Evolutionary conservation across 2,329 filamentous ascomycete species (phyloP).

Genomic region (Phoma sp.): DNA sequence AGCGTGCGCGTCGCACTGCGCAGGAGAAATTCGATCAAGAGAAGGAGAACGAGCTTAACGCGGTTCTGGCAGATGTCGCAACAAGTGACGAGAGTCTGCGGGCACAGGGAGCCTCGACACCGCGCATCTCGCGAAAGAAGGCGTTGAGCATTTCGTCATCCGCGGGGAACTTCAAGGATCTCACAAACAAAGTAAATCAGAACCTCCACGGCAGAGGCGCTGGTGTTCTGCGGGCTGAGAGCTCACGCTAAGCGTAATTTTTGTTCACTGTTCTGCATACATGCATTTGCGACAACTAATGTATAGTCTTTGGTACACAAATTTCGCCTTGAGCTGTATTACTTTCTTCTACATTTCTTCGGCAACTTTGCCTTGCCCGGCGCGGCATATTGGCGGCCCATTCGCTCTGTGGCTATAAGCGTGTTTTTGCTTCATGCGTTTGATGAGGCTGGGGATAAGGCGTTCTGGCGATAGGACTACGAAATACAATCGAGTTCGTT

Average conservation of each 20-base stretch:
- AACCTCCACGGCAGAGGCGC: slow-evolving; percentile 54
- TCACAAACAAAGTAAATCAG: slow-evolving; percentile 54
- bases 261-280: slow-evolving; percentile 19
- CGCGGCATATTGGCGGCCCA: slow-evolving; percentile 13
- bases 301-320: slow-evolving; percentile 38
- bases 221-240: slow-evolving; percentile 54
- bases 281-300: slow-evolving; percentile 37
- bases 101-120: slow-evolving; percentile 40
- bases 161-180: slow-evolving; percentile 51
- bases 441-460: slow-evolving; percentile 26
- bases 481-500: slow-evolving; percentile 28
- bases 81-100: slow-evolving; percentile 34
- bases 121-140: slow-evolving; percentile 52
- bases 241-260: slow-evolving; percentile 39
- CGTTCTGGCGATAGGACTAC: slow-evolving; percentile 32
- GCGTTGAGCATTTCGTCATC: slow-evolving; percentile 46
- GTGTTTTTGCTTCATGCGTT: slow-evolving; percentile 32
- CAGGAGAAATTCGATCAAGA: slow-evolving; percentile 63
- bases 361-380: slow-evolving; percentile 9
- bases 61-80: slow-evolving; percentile 19
- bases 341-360: slow-evolving; percentile 19
- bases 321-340: slow-evolving; percentile 34
- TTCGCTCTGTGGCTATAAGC: slow-evolving; percentile 7
- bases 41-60: slow-evolving; percentile 36
- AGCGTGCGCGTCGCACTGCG: slow-evolving; percentile 61